Evolutionary conservation across 2,329 filamentous ascomycete genomes (phyloP).

Genomic region (Aspergillus glaucus): DNA sequence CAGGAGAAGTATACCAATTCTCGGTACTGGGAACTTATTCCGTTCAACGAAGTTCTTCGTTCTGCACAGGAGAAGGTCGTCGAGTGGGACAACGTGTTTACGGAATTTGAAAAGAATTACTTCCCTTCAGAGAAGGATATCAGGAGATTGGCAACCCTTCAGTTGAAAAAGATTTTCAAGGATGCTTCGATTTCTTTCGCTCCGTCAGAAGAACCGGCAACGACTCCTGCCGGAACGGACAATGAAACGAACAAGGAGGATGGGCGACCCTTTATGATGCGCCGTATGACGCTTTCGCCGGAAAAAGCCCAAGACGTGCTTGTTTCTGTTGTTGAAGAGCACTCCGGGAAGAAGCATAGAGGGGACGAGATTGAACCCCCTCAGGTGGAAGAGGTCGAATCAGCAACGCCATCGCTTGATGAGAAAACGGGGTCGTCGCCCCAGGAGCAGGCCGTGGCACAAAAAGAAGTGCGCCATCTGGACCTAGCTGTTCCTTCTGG

Average conservation of each 20-base stretch:
- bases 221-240: slow-evolving; percentile 34
- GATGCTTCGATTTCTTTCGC: slow-evolving; percentile 70
- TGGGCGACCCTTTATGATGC: slow-evolving; percentile 28
- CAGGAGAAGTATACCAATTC: slow-evolving; percentile 89
- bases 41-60: slow-evolving; percentile 79
- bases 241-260: slow-evolving; percentile 21
- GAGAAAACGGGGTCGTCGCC: slow-evolving; percentile 13
- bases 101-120: slow-evolving; percentile 86
- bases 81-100: slow-evolving; percentile 87
- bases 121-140: slow-evolving; percentile 95
- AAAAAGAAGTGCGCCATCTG: slow-evolving; percentile 54
- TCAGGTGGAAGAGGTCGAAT: slow-evolving; percentile 16
- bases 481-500: slow-evolving; percentile 49
- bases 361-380: slow-evolving; percentile 10
- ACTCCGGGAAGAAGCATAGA: slow-evolving; percentile 39
- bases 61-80: slow-evolving; percentile 89
- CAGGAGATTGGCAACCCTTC: slow-evolving; percentile 79
- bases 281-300: slow-evolving; percentile 46
- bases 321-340: slow-evolving; percentile 60
- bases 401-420: slow-evolving; percentile 13
- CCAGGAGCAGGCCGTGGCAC: slow-evolving; percentile 26
- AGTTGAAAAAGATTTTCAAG: slow-evolving; percentile 87
- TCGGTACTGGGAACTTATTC: slow-evolving; percentile 94
- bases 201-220: slow-evolving; percentile 60
- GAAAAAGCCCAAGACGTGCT: slow-evolving; percentile 61